Base-by-base conservation (phyloP, 1,284 basidiomycete species). In the Moesziomyces sp. region DNA sequence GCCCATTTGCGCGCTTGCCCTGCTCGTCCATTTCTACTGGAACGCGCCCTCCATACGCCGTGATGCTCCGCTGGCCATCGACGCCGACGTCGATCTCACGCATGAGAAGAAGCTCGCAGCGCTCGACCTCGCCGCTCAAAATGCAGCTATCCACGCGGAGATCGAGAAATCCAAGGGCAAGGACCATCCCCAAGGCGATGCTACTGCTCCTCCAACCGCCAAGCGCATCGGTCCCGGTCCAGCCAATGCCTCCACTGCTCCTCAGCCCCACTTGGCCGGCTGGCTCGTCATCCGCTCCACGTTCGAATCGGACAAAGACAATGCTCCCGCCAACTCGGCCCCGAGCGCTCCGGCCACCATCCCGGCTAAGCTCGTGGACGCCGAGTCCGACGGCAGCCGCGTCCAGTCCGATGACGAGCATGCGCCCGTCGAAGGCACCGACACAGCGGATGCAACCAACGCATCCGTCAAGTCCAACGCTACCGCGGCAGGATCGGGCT, bases 241-340 rank as follows among this genome's bases (percentile, higher is more conserved):
- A 2, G 43, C 60, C 38, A 45, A 52, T 13, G 46, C 55, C 28
- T 49, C 63, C 21, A 11, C 38, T 16, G 38, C 51, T 21, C 47
- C 70, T 21, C 67, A 72, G 38, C 76, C 79, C 13, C 70, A 73
- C 57, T 59, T 64, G 0, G 63, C 74, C 5, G 79, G 78, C n/a
- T 78, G 74, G 74, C 74, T 81, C 42, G 66, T 60, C 16, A 67
- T 81, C 13, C 55, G 77, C 16, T 57, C 75, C 14, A 65, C 62
- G 1, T 80, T 80, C 35, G 72, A 76, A 5, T 48, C 70, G 3
- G 60, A 69, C 56, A 70, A 62, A 24, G 66, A 74, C 28, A 42
- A 48, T 23, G 47, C 59, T 4, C 35, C 52, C 18, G 5, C 70
- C 0, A 42, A 6, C n/a, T 55, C 47, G 14, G 38, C 46, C 16